These are phyloP conservation scores for Paramecium octaurelia DNA, from an alignment of 73 alveolate species.

Conservation along the genomic window DNA sequence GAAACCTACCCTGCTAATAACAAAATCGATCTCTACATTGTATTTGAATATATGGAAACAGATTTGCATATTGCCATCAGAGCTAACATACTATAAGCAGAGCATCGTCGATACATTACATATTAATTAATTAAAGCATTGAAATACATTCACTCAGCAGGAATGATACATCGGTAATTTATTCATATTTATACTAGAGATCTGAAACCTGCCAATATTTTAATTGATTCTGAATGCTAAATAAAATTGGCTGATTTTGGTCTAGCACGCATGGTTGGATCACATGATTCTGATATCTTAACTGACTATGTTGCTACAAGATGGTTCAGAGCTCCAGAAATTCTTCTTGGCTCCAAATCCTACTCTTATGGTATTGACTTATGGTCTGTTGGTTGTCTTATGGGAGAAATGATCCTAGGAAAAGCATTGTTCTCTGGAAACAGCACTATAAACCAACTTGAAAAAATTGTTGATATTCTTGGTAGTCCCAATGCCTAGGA, in stretches of 20 bases:
- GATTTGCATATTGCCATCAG: slow-evolving; percentile 78
- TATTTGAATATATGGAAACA: slow-evolving; percentile 85
- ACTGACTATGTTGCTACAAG: slow-evolving; percentile 91
- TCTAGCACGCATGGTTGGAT: slow-evolving; percentile 71
- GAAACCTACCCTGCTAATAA: slow-evolving; percentile 77
- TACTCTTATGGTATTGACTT: slow-evolving; percentile 79
- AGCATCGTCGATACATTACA: slow-evolving; percentile 69
- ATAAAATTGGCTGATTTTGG: slow-evolving; percentile 91
- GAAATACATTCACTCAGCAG: slow-evolving; percentile 80
- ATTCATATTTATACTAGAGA: slow-evolving; percentile 58
- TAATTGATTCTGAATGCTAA: slow-evolving; percentile 82
- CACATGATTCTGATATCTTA: slow-evolving; percentile 58
- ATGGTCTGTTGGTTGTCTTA: slow-evolving; percentile 85
- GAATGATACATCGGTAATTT: slow-evolving; percentile 67
- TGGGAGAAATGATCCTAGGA: slow-evolving; percentile 81
- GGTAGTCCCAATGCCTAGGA: slow-evolving; percentile 74
- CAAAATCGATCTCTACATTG: slow-evolving; percentile 69
- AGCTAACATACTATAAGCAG: slow-evolving; percentile 73
- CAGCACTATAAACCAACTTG: slow-evolving; percentile 72
- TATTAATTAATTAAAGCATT: slow-evolving; percentile 74
- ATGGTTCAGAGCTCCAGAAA: slow-evolving; percentile 92
- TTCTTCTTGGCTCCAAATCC: slow-evolving; percentile 65
- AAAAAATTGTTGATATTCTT: slow-evolving; percentile 66
- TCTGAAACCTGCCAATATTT: slow-evolving; percentile 81
- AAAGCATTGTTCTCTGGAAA: slow-evolving; percentile 86